phyloP scores from a whole-genome alignment of 306 rosid species.

The Medicago lupulina region DNA sequence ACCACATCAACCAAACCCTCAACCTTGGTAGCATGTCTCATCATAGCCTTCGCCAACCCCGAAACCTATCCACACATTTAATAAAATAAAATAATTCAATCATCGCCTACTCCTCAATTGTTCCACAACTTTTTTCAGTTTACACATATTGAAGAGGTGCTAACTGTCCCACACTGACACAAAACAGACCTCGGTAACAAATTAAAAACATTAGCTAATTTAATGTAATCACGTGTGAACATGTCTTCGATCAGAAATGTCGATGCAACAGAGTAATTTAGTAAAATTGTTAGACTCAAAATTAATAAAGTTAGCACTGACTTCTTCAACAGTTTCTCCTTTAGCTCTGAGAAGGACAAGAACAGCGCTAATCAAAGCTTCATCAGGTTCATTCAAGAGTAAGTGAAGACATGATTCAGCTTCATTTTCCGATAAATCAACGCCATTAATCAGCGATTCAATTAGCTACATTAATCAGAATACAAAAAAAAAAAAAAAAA shows the following conservation, averaged over 20 bases:
- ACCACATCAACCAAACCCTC: conserved; percentile 82
- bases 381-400: conserved; percentile 65
- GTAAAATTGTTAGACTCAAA: no score
- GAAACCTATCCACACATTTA: conserved; percentile 59
- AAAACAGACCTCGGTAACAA: no score
- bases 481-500: neutral
- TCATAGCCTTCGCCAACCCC: conserved; percentile 92
- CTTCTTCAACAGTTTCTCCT: conserved; percentile 89
- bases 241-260: no score
- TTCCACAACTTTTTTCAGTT: no score
- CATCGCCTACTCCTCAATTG: no score
- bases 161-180: no score
- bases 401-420: conserved; percentile 76
- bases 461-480: conserved; percentile 56
- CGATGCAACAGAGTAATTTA: no score
- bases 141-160: no score
- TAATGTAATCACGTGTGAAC: no score
- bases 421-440: conserved; percentile 69
- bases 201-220: no score
- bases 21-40: conserved; percentile 71
- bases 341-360: conserved; percentile 88
- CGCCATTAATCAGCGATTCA: conserved; percentile 69
- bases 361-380: conserved; percentile 87
- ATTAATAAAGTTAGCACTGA: conserved; percentile 43
- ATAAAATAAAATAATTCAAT: neutral